Evolutionary conservation across 371 early-diverging fungal species (phyloP).

Genomic region (Apophysomyces trapeziformis): DNA sequence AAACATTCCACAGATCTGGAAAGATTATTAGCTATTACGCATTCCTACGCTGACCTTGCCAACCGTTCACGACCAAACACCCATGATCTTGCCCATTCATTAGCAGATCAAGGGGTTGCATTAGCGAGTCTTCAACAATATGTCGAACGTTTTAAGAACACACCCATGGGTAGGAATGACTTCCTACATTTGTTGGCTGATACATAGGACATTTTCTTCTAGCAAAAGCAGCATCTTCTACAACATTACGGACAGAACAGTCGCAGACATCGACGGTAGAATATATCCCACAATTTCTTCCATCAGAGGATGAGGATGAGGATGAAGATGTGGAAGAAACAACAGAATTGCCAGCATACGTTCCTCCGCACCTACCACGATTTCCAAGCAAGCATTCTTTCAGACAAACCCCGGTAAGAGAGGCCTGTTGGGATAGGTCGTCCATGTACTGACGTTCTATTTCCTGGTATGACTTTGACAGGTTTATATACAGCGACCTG

Average conservation of each 20-base stretch:
- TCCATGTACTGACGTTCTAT: not conserved
- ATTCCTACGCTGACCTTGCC: slow-evolving; percentile 57
- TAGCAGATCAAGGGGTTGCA: slow-evolving; percentile 40
- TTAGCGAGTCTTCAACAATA: slow-evolving; percentile 40
- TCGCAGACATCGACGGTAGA: slow-evolving; percentile 34
- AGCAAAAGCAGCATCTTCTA: not conserved
- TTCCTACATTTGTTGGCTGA: slow-evolving; percentile 16
- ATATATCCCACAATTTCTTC: slow-evolving; percentile 39
- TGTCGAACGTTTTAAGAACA: slow-evolving; percentile 17
- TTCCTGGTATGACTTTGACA: slow-evolving; percentile 14
- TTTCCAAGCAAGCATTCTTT: slow-evolving; percentile 68
- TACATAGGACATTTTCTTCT: not conserved
- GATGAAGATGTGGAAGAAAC: slow-evolving; percentile 36
- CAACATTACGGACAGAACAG: slow-evolving; percentile 16
- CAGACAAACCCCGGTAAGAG: slow-evolving; percentile 62
- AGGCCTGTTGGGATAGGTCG: not conserved
- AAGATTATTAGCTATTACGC: slow-evolving; percentile 47
- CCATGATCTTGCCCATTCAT: slow-evolving; percentile 54
- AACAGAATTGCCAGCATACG: slow-evolving; percentile 41
- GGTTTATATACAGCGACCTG: slow-evolving; percentile 64
- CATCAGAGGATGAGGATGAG: slow-evolving; percentile 53
- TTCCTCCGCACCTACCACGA: slow-evolving; percentile 57
- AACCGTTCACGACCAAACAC: slow-evolving; percentile 58
- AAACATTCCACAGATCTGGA: slow-evolving; percentile 48
- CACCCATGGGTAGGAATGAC: slow-evolving; percentile 29